These are phyloP conservation scores for Anisogramma anomala DNA, from an alignment of 2,329 filamentous ascomycete genomes.

Conservation along the genomic window DNA sequence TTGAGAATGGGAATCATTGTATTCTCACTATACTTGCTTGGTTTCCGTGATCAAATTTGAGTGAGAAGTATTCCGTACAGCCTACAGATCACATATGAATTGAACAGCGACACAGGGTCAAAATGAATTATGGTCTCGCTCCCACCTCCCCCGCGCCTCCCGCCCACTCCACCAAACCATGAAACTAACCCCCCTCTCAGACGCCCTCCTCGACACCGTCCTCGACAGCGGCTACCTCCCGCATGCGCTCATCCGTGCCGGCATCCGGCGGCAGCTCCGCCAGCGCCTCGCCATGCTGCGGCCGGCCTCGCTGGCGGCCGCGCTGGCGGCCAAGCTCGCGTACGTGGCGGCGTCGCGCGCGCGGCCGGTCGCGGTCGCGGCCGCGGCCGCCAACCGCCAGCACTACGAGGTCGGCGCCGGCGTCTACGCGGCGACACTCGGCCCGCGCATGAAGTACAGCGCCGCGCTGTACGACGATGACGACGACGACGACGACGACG, in stretches of 20 bases:
- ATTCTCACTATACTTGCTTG: no score
- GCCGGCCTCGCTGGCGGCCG: conserved; percentile 38
- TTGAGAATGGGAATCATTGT: no score
- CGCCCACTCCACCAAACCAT: no score
- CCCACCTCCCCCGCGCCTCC: neutral
- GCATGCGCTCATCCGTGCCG: conserved; percentile 48
- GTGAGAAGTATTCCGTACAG: no score
- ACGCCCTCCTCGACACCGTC: conserved; percentile 33
- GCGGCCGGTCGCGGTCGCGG: conserved; percentile 58
- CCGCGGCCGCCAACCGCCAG: conserved; percentile 52
- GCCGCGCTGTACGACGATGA: conserved; percentile 53
- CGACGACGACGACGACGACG: no score
- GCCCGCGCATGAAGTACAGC: conserved; percentile 64
- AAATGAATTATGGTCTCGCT: conserved; percentile 15
- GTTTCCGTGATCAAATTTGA: no score
- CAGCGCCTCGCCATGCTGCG: conserved; percentile 46
- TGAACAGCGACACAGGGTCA: no score
- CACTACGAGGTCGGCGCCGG: conserved; percentile 63
- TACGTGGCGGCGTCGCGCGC: conserved; percentile 49
- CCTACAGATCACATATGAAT: no score
- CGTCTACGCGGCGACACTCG: conserved; percentile 48
- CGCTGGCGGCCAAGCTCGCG: conserved; percentile 48
- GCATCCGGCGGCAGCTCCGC: conserved; percentile 55
- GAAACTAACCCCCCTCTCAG: neutral
- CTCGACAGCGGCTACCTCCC: conserved; percentile 57